These are phyloP conservation scores for Emergomyces pasteurianus DNA, from an alignment of 2,329 filamentous ascomycete species.

Conservation along the genomic window DNA sequence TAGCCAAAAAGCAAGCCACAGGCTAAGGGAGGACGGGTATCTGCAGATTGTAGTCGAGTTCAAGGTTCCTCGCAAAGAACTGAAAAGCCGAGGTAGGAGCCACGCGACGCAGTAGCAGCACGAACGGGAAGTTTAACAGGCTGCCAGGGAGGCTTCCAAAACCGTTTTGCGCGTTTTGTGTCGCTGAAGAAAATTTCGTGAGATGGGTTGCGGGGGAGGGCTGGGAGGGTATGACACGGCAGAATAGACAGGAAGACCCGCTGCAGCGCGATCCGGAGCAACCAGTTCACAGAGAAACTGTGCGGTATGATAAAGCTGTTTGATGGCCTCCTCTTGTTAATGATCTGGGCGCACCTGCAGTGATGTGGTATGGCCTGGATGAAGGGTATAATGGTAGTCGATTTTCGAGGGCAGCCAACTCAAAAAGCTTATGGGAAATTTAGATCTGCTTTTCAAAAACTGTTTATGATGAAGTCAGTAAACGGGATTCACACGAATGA, in stretches of 20 bases:
- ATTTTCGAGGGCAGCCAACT: neutral
- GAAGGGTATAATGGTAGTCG: neutral
- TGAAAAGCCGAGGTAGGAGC: neutral
- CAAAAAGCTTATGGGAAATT: neutral
- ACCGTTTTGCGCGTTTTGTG: conserved; percentile 1
- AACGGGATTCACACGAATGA: neutral
- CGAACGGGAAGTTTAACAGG: neutral
- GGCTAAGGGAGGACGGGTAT: neutral
- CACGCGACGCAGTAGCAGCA: neutral
- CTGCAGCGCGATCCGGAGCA: neutral
- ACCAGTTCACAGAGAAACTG: neutral
- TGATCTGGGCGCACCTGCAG: neutral
- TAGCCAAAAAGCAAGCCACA: neutral
- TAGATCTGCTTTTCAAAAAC: neutral
- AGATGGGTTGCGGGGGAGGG: neutral
- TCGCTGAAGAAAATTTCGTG: neutral
- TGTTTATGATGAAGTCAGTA: neutral
- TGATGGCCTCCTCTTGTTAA: neutral
- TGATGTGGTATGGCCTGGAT: neutral
- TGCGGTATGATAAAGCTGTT: neutral
- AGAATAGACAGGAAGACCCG: neutral
- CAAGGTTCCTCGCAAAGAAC: neutral
- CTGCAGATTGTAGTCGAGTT: neutral
- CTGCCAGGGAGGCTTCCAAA: neutral
- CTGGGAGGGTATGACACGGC: neutral